Evolutionary conservation across 2,329 filamentous ascomycete species (phyloP), one percentile per base, ranked within the genome.

Genomic region (Epichloe hybrida): DNA sequence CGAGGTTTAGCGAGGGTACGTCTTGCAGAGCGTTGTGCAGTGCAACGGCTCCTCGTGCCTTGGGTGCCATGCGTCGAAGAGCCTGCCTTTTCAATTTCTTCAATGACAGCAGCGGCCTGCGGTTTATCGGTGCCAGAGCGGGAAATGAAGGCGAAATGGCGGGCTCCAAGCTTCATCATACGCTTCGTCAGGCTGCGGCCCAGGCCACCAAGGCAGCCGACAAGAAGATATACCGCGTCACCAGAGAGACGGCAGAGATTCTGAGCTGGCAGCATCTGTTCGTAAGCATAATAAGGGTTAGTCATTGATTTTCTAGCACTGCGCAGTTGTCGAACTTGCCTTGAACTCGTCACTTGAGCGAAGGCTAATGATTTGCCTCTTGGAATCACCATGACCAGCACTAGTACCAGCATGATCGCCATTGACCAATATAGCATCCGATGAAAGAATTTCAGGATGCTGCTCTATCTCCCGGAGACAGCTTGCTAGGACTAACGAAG

Each of bases 161-260:
- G 36, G 12, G 12, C 36, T 12, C 36, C 36, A 37, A 36, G 3
- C 31, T 35, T 52, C 21, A 46, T 46, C 39, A 58, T 49, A 44
- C 54, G 54, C 6, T 34, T 27, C 11, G 51, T 41, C 21, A 63
- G 52, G 1, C 50, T 47, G 15, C 54, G 48, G 5, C 59, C 59
- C 4, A 61, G 43, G 12, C 58, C 57, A 23, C 56, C 55, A 23
- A 60, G 37, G 23, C 58, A 56, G 8, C 59, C 58, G 17, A 59
- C 55, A 4, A 61, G 44, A 7, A 60, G 41, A 50, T 59, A 60
- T 12, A 54, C 52, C 3, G 43, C 54, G 17, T 58, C 47, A 38
- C 12, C 12, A n/a, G 12, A n/a, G 12, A 38, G n/a, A 12, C 12
- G 36, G 4, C 12, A 12, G 12, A 12, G 12, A 5, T 2, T 0